Evolutionary conservation across 257 asterid species (phyloP).

Genomic region (Nyctanthes arbortristis): DNA sequence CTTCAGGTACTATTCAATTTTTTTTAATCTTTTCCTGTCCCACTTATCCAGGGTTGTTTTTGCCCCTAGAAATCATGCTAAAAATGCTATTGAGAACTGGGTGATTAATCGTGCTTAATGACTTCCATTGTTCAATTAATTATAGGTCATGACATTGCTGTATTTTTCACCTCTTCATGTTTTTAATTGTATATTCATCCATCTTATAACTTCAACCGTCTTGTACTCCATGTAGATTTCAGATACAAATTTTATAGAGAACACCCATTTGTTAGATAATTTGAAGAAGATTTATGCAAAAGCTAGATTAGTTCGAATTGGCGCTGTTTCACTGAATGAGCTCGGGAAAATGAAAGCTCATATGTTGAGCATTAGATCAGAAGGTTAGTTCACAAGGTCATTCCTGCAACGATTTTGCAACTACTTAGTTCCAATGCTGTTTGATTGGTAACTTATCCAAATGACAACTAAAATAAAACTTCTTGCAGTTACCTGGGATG

Average conservation of each 20-base stretch:
- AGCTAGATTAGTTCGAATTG: slow-evolving; percentile 74
- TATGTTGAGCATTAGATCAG: slow-evolving; percentile 54
- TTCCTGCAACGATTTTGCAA: not conserved
- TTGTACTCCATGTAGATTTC: slow-evolving; percentile 47
- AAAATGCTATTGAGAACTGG: no score
- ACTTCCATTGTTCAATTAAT: no score
- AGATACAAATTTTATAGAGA: slow-evolving; percentile 41
- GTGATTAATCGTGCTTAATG: no score
- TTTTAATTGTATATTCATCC: not conserved
- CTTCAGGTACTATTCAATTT: slow-evolving; percentile 57
- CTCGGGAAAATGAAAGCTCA: slow-evolving; percentile 64
- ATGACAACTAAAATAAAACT: not conserved
- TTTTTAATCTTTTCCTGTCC: slow-evolving; percentile 4
- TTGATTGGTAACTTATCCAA: slow-evolving; percentile 6
- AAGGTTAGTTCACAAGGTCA: slow-evolving; percentile 51
- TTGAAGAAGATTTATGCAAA: slow-evolving; percentile 64
- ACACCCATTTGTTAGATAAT: slow-evolving; percentile 20
- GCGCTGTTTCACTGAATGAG: slow-evolving; percentile 63
- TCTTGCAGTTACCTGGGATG: slow-evolving; percentile 74
- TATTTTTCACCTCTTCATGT: not conserved
- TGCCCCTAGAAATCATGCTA: slow-evolving; percentile 4
- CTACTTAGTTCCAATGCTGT: slow-evolving; percentile 11
- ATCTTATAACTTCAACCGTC: slow-evolving; percentile 8
- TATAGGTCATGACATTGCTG: no score
- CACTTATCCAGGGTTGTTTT: not conserved